Evolutionary conservation across 371 early-diverging fungal genomes (phyloP).

Genomic region (Mucor circinelloides): DNA sequence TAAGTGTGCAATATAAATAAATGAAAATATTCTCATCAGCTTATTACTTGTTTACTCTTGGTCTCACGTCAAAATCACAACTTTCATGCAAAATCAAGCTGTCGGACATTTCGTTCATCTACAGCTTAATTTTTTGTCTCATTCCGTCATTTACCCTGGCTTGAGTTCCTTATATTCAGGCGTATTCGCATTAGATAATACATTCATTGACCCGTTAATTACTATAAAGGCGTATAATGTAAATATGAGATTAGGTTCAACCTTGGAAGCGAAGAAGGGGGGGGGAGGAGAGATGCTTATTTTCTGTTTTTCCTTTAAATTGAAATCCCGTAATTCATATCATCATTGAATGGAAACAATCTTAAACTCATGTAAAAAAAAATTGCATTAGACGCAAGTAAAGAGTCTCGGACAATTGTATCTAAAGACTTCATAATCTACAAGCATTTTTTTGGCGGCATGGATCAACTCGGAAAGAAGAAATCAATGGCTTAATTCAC

Average conservation of each 20-base stretch:
- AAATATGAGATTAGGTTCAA: background rate
- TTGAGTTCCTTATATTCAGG: background rate
- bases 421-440: background rate
- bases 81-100: background rate
- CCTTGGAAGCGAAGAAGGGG: background rate
- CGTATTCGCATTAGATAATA: background rate
- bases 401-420: background rate
- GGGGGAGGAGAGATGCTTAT: background rate
- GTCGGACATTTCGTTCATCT: background rate
- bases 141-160: background rate
- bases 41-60: background rate
- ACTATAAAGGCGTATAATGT: background rate
- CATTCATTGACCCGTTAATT: background rate
- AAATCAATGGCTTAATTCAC: no score
- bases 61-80: constrained; percentile 1
- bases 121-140: background rate
- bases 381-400: background rate
- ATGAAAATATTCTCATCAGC: background rate
- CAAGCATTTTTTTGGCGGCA: background rate
- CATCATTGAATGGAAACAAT: background rate
- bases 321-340: background rate
- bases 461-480: no score
- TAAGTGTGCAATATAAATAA: background rate
- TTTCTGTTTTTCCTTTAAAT: background rate
- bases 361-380: background rate